Evolutionary conservation across 2,329 filamentous ascomycete genomes (phyloP), one percentile per base, ranked within the genome.

Genomic region (Cladosporium sp.): DNA sequence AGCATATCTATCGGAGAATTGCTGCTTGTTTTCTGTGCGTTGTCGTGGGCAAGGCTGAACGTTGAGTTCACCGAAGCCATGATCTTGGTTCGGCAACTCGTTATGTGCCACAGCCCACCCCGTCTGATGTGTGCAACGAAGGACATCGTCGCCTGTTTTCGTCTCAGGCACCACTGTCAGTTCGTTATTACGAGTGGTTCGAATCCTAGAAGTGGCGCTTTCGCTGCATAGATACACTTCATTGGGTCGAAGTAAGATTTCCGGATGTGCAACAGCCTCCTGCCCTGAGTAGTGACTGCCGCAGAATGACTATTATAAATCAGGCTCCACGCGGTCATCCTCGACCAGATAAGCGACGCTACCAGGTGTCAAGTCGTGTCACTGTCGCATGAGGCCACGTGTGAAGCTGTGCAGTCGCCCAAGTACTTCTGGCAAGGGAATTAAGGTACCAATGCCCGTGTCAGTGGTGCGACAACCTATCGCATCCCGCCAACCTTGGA

Each of bases 261-360:
- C 46, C 75, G 74, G 48, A 77, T 72, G 34, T 61, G 23, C 61
- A 76, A 68, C 57, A 77, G 48, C 54, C 64, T 70, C n/a, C n/a
- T n/a, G n/a, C n/a, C n/a, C n/a, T 46, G 69, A 62, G 23, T 77
- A 46, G 63, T 76, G 75, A 1, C 65, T 67, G 11, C 69, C 70
- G 21, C 69, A 72, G 59, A 76, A 78, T 34, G 67, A 67, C 64
- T 74, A 74, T 14, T 71, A 69, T 28, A 67, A 68, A 21, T 74
- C 69, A 18, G 72, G 70, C 63, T 77, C 76, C 28, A 76, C 71
- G 4, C 71, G 66, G 63, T 76, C 65, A 60, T 79, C 83, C 70
- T 83, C 82, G 67, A 81, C 83, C 65, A 82, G 68, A 68, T 84
- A 84, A 5, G 79, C 76, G 23, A 78, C 39, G 75, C 77, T 34